Evolutionary conservation across 345 rosid genomes (phyloP).

Genomic region (Toxicodendron radicans): DNA sequence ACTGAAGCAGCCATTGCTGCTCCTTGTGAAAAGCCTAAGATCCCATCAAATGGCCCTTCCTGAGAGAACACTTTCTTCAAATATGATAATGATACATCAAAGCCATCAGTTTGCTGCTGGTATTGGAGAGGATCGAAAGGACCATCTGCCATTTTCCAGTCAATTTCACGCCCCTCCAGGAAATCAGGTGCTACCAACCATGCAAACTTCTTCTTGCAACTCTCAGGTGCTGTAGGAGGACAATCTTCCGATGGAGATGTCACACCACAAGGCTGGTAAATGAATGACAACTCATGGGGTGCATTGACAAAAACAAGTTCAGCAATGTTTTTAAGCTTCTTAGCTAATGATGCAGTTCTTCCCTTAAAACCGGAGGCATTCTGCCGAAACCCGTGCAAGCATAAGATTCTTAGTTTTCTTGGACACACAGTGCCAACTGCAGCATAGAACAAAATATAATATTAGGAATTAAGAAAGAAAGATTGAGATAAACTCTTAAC

Average conservation of each 20-base stretch:
- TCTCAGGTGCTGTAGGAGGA: conserved; percentile 44
- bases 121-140: conserved; percentile 82
- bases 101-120: conserved; percentile 79
- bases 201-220: conserved; percentile 77
- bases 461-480: neutral
- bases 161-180: conserved; percentile 32
- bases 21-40: conserved; percentile 92
- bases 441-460: neutral
- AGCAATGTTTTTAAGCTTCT: conserved; percentile 78
- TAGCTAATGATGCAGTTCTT: conserved; percentile 86
- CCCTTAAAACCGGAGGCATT: conserved; percentile 92
- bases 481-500: neutral
- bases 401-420: conserved; percentile 75
- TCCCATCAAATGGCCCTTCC: conserved; percentile 94
- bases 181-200: conserved; percentile 74
- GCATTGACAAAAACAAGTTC: conserved; percentile 83
- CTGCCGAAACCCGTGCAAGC: conserved; percentile 97
- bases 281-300: conserved; percentile 77
- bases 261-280: conserved; percentile 48
- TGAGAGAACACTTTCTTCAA: conserved; percentile 45
- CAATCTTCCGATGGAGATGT: conserved; percentile 31
- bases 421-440: conserved; percentile 38
- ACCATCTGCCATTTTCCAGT: conserved; percentile 56
- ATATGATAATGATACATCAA: conserved; percentile 53
- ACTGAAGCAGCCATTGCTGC: conserved; percentile 87